Base-by-base conservation (phyloP, 164 flowering plant genomes). In the grape (Vitis vinifera) region DNA sequence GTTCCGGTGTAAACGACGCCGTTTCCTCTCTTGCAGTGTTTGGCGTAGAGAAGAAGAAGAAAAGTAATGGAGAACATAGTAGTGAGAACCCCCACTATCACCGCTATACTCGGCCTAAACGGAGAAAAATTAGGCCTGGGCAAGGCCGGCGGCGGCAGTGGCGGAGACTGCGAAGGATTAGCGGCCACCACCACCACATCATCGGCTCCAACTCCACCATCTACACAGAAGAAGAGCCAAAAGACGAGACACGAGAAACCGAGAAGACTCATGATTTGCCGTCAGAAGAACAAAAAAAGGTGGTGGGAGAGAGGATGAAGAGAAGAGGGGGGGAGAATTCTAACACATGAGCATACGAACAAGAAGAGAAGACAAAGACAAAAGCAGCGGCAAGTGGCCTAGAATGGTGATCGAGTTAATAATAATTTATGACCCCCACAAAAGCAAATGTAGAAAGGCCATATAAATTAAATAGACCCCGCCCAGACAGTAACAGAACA, bases 1-100 rank as follows among this genome's bases (percentile, higher is more conserved):
- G 5, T 55, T 12, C 61, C 71, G 13, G 51, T 52, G 48, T 49
- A 19, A 67, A 9, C 59, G 63, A 51, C 55, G 44, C 50, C 74
- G 61, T 30, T 59, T 6, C 69, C 67, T 1, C 86, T 68, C 61
- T 82, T 81, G 76, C 98, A 94, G 81, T 91, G 97, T 65, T 86
- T 89, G 44, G 87, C 88, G 74, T 94, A 94, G 57, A 94, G 88
- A n/a, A 94, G 91, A 48, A 92, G 75, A 3, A 94, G 84, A 30
- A 91, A 92, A 0, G 90, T 92, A 29, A 92, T 11, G 59, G 95
- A 92, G 73, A 94, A 91, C 63, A 87, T 70, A 62, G 89, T 82
- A n/a, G 97, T 89, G 12, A 94, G 71, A 10, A 87, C 80, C 1
- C 86, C 97, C 0, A 91, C 85, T 1, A 88, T 70, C 2, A 91